Evolutionary conservation across 2,329 filamentous ascomycete genomes (phyloP).

Genomic region (Emergomyces orientalis): DNA sequence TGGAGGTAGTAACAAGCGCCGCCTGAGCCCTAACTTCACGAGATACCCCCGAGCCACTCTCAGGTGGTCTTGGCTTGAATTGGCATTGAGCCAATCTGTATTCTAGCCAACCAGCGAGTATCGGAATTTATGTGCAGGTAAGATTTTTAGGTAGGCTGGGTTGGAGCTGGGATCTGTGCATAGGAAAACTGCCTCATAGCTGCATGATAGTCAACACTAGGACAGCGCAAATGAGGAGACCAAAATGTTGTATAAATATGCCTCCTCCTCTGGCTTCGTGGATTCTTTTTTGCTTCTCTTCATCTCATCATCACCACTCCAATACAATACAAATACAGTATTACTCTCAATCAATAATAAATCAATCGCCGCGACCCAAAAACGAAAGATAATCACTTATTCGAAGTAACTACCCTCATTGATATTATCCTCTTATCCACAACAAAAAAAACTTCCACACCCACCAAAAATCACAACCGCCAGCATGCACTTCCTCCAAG

Average conservation of each 20-base stretch:
- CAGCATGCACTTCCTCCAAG: neutral
- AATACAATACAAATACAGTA: neutral
- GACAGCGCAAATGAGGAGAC: neutral
- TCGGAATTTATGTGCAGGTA: neutral
- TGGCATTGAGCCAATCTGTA: neutral
- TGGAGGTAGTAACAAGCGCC: too few species aligned
- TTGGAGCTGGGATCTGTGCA: neutral
- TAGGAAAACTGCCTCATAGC: neutral
- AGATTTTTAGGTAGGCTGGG: neutral
- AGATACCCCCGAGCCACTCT: neutral
- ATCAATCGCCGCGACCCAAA: neutral
- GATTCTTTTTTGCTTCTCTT: neutral
- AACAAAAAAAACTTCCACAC: neutral
- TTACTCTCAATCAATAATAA: neutral
- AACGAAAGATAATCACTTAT: neutral
- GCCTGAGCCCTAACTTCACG: too few species aligned
- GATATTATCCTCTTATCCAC: neutral
- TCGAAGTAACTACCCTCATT: neutral
- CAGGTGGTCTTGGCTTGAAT: neutral
- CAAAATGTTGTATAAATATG: neutral
- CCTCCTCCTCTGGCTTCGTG: neutral
- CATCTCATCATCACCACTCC: neutral
- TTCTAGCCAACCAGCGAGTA: neutral
- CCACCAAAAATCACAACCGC: neutral
- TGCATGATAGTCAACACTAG: neutral